Evolutionary conservation across 208 protist species (phyloP).

Genomic region (Acanthamoeba lenticulata): DNA sequence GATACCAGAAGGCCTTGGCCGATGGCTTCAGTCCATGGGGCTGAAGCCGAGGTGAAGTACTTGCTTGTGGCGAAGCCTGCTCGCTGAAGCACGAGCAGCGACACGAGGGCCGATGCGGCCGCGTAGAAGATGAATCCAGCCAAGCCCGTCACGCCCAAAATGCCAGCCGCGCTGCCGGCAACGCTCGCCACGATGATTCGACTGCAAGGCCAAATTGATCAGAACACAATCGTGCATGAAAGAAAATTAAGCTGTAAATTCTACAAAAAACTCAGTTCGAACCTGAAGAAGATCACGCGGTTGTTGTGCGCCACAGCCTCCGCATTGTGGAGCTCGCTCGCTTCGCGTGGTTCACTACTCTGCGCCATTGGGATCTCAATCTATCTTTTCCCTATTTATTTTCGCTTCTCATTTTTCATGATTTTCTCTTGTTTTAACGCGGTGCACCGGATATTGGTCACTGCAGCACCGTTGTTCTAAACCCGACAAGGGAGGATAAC

Average conservation of each 20-base stretch:
- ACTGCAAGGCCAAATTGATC: background rate
- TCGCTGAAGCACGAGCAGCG: background rate
- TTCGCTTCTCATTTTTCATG: too few relatives aligned
- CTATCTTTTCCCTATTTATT: too few relatives aligned
- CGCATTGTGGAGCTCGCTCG: background rate
- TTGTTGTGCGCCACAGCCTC: background rate
- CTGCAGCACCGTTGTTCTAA: too few relatives aligned
- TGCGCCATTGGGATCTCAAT: too few relatives aligned
- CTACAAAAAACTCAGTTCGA: background rate
- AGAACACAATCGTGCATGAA: background rate
- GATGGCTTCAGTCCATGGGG: background rate
- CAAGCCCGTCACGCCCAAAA: background rate
- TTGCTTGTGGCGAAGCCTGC: background rate
- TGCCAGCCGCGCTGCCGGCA: background rate
- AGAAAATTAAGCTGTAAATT: background rate
- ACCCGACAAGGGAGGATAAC: background rate
- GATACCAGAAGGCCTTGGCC: background rate
- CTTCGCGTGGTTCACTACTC: too few relatives aligned
- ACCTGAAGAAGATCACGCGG: conserved; percentile 5
- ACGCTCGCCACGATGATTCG: conserved; percentile 22
- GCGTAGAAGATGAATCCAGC: conserved; percentile 19
- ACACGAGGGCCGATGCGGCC: background rate
- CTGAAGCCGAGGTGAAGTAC: background rate
- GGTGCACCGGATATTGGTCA: too few relatives aligned
- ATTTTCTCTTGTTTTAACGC: too few relatives aligned